A percentile compares a stretch with the other conserved stretches of the same genome.
Evolutionary conservation across 2,329 filamentous ascomycete species (phyloP).

Genomic region (Coniella vitis): DNA sequence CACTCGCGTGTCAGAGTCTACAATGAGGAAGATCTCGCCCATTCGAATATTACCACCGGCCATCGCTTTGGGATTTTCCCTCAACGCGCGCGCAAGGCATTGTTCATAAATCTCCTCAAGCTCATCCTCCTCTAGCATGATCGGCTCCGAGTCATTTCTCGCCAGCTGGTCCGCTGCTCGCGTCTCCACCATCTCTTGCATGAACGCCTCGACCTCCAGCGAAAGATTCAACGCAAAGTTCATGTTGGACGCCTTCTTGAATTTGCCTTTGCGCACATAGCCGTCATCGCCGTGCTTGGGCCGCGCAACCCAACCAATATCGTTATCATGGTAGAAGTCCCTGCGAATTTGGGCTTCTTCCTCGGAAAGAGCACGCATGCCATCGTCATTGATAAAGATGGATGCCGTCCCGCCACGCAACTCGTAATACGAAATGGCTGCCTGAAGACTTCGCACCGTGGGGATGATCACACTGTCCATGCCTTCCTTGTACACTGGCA

Average conservation of each 20-base stretch:
- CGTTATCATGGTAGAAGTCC: conserved; percentile 44
- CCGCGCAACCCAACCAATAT: conserved; percentile 42
- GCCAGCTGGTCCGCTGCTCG: conserved; percentile 4
- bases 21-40: conserved; percentile 57
- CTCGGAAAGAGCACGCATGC: conserved; percentile 46
- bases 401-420: conserved; percentile 31
- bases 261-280: conserved; percentile 54
- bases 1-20: conserved; percentile 64
- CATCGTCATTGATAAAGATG: conserved; percentile 54
- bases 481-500: conserved; percentile 38
- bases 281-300: conserved; percentile 37
- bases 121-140: conserved; percentile 30
- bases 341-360: conserved; percentile 33
- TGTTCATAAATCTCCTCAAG: conserved; percentile 43
- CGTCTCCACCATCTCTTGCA: conserved; percentile 34
- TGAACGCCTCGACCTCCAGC: conserved; percentile 54
- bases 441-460: conserved; percentile 40
- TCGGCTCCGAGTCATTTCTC: conserved; percentile 7
- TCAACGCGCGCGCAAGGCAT: conserved; percentile 42
- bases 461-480: conserved; percentile 38
- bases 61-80: conserved; percentile 48
- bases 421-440: conserved; percentile 44
- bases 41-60: conserved; percentile 55
- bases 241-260: conserved; percentile 73
- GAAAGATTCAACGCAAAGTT: conserved; percentile 61